Percentiles rank a stretch among this genome's conserved stretches.
Conservation (phyloP, 2,329 filamentous ascomycete genomes). For the Hypoxylon sp. region DNA sequence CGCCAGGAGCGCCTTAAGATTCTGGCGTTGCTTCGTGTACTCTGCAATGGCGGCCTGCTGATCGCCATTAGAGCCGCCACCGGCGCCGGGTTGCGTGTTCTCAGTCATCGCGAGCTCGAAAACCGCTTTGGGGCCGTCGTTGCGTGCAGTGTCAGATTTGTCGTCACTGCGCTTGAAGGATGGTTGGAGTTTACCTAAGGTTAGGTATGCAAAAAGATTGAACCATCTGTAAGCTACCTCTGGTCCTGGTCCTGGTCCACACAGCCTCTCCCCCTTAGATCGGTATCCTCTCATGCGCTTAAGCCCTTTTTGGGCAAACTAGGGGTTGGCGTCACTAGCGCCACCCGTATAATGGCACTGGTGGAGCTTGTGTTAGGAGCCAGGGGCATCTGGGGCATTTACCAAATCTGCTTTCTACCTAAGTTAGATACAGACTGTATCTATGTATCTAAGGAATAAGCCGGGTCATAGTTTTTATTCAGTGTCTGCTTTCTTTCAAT, state of each 20-base stretch:
- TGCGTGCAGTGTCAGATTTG: not conserved
- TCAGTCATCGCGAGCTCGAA: conserved; percentile 47
- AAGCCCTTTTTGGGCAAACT: not conserved
- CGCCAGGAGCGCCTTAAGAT: conserved; percentile 61
- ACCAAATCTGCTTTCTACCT: too few relatives aligned
- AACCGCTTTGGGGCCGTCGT: not conserved
- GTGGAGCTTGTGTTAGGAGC: not conserved
- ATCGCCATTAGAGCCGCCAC: conserved; percentile 40
- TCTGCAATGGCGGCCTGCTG: conserved; percentile 50
- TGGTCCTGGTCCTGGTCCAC: conserved; percentile 1
- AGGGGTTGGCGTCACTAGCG: not conserved
- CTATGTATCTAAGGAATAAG: too few relatives aligned
- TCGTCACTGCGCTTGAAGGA: not conserved
- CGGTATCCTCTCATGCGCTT: not conserved
- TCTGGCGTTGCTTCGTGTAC: conserved; percentile 63
- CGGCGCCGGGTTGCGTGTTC: conserved; percentile 45
- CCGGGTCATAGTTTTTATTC: too few relatives aligned
- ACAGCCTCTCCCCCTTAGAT: not conserved
- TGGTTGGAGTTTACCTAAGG: not conserved
- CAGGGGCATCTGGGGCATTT: not conserved
- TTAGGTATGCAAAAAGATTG: not conserved
- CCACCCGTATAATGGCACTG: not conserved
- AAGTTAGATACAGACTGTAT: too few relatives aligned
- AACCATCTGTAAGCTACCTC: not conserved
- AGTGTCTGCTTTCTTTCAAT: too few relatives aligned